Evolutionary conservation across 2,329 filamentous ascomycete species (phyloP), one percentile per base, ranked within the genome.

Genomic region (Colletotrichum destructivum): DNA sequence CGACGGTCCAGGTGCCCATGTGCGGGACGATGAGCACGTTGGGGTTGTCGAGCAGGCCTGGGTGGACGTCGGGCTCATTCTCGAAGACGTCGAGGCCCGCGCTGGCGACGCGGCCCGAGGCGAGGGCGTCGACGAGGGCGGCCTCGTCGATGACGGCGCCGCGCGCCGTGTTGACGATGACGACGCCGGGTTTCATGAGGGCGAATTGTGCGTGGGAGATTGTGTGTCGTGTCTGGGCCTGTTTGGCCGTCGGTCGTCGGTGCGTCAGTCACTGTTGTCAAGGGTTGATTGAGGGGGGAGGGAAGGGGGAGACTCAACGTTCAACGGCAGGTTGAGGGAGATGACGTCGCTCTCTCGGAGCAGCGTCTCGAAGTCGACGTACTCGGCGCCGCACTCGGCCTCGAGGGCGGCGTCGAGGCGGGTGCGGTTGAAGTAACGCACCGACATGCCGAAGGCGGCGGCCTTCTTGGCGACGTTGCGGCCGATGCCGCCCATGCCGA

Each of bases 401-500:
- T 85, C 86, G 62, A 88, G 72, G 68, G 91, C 89, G 1, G 87
- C 84, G 21, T 82, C 83, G 74, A 96, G 81, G 76, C 85, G 81
- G 1, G 83, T 88, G 9, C 94, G 89, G 79, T 96, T 96, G 77
- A 94, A 86, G 77, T 97, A 96, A 60, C 91, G 87, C 15, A 93
- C 86, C 54, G 82, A 87, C 92, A 96, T 95, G 13, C 91, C 93
- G 78, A 97, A 95, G 0, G 87, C 92, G 65, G 89, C 86, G 3
- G 91, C 92, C 81, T 95, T 95, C 79, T 85, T 88, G 78, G 92
- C 93, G 76, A 96, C 82, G 77, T 94, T 94, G 46, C 92, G 86
- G 0, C 94, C 94, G 72, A 97, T 96, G 2, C 94, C 93, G 23
- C 94, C 94, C 93, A 96, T 96, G 8, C 94, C 94, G 51, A 97